These are phyloP conservation scores for Phellopilus nigrolimitatus DNA, from an alignment of 1,284 basidiomycete species.

Conservation along the genomic window DNA sequence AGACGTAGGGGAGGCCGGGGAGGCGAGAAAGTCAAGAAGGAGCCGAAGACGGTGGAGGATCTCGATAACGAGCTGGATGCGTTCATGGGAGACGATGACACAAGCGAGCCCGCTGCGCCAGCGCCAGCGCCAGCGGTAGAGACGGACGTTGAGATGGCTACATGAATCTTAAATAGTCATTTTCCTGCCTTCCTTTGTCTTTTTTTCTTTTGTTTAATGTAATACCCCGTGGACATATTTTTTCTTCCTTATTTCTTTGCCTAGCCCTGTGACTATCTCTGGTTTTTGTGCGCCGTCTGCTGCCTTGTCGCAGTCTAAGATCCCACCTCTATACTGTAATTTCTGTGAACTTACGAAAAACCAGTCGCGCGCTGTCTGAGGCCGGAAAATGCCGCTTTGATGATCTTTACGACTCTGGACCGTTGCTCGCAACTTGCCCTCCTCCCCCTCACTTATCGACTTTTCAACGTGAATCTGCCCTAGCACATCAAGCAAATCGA, in stretches of 20 bases:
- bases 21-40: conserved; percentile 39
- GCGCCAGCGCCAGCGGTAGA: conserved; percentile 25
- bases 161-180: not conserved
- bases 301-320: no score
- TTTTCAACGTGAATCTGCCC: not conserved
- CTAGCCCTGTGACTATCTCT: not conserved
- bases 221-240: not conserved
- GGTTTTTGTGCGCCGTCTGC: no score
- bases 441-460: not conserved
- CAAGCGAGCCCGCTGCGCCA: conserved; percentile 23
- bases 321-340: no score
- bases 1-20: conserved; percentile 25
- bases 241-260: not conserved
- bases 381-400: not conserved
- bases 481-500: not conserved
- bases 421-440: not conserved
- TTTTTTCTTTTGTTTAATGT: not conserved
- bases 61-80: conserved; percentile 89
- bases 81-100: conserved; percentile 72
- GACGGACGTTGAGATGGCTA: conserved; percentile 52
- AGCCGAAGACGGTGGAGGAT: conserved; percentile 71
- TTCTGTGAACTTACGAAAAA: not conserved
- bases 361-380: not conserved
- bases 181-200: not conserved
- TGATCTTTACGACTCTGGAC: not conserved